Conservation (phyloP, 192 early-diverging fungal genomes). For the Borealophlyctis nickersoniae region DNA sequence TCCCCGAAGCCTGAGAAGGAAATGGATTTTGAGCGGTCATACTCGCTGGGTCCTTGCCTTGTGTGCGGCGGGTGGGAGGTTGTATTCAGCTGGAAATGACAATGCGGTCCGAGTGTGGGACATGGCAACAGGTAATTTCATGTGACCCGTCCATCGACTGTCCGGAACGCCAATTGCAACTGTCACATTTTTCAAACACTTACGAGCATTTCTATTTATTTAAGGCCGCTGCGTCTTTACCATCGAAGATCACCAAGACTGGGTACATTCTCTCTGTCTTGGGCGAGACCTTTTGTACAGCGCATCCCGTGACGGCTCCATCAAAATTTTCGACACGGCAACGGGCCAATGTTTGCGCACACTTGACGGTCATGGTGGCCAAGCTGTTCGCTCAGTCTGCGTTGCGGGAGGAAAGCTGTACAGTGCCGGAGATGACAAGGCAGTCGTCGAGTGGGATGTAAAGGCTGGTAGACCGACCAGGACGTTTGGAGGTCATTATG, state of each 20-base stretch:
- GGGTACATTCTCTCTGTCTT: constrained; percentile 29
- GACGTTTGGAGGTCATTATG: constrained; percentile 20
- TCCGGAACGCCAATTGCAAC: neutral
- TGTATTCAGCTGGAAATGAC: constrained; percentile 34
- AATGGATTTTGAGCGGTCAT: constrained; percentile 33
- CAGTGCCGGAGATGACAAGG: constrained; percentile 31
- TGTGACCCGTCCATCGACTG: neutral
- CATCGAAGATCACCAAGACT: constrained; percentile 26
- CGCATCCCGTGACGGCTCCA: constrained; percentile 24
- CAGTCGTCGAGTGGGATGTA: constrained; percentile 47
- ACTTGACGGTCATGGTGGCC: constrained; percentile 14
- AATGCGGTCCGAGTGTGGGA: constrained; percentile 25
- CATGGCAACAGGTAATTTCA: constrained; percentile 16
- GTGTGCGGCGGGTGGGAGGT: constrained; percentile 5
- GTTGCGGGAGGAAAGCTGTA: constrained; percentile 35
- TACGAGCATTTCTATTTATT: constrained; percentile 26
- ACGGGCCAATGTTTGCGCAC: constrained; percentile 29
- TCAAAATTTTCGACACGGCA: constrained; percentile 37
- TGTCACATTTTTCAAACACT: neutral
- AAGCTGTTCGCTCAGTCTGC: constrained; percentile 28
- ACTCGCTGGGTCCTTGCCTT: constrained; percentile 10
- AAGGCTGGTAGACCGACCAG: constrained; percentile 19
- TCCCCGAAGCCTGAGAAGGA: constrained; percentile 17
- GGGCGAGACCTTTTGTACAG: constrained; percentile 29
- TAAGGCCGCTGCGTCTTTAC: constrained; percentile 15